Evolutionary conservation across 371 early-diverging fungal genomes (phyloP).

Genomic region (Rhizopus sp.): DNA sequence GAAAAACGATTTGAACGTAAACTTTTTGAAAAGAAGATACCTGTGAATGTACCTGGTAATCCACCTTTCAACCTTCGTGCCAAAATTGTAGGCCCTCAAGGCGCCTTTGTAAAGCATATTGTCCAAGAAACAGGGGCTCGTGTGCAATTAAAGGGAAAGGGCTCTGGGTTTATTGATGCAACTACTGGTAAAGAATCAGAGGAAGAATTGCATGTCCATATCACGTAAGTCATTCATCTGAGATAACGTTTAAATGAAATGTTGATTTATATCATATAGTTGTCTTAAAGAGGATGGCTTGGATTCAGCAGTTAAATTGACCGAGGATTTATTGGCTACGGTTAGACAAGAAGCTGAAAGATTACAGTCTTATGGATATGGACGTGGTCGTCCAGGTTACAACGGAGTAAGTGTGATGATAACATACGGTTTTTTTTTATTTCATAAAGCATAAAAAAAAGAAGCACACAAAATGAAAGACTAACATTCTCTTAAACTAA

Average conservation of each 20-base stretch:
- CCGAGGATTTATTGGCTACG: constrained; percentile 77
- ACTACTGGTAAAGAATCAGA: constrained; percentile 68
- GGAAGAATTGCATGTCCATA: constrained; percentile 81
- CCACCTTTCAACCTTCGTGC: constrained; percentile 79
- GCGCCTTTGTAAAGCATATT: constrained; percentile 87
- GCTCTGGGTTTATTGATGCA: constrained; percentile 81
- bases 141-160: constrained; percentile 81
- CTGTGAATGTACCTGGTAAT: constrained; percentile 71
- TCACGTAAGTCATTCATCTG: constrained; percentile 59
- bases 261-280: constrained; percentile 29
- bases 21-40: constrained; percentile 67
- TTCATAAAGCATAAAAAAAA: constrained; percentile 10
- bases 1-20: constrained; percentile 34
- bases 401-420: constrained; percentile 20
- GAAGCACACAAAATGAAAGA: neutral
- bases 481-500: constrained; percentile 28
- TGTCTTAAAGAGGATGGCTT: constrained; percentile 69
- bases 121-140: constrained; percentile 77
- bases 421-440: neutral
- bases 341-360: constrained; percentile 73
- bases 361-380: constrained; percentile 31
- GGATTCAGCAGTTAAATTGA: constrained; percentile 66
- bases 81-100: constrained; percentile 86
- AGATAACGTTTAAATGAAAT: neutral
- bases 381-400: constrained; percentile 32